A percentile compares a stretch with the other conserved stretches of the same genome.
Conservation (phyloP, 176 grass and related monocot genomes). For the Paspalum vaginatum region DNA sequence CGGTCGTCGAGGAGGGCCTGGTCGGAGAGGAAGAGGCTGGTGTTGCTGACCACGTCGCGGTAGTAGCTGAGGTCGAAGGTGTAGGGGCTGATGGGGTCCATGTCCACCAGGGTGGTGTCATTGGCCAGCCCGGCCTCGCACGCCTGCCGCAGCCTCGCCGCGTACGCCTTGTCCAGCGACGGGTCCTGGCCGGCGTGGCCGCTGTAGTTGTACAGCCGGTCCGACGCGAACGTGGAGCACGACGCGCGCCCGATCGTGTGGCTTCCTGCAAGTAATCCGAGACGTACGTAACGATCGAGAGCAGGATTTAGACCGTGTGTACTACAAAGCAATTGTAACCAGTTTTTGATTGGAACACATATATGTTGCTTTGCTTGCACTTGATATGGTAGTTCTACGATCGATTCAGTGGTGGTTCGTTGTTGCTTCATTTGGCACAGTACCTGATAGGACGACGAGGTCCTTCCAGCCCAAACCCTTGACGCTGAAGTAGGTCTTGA, state of each 20-base stretch:
- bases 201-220: constrained; percentile 67
- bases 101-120: background rate
- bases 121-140: constrained; percentile 34
- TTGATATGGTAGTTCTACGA: background rate
- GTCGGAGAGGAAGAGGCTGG: constrained; percentile 52
- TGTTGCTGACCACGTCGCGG: constrained; percentile 27
- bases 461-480: constrained; percentile 55
- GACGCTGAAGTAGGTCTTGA: constrained; percentile 65
- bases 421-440: too few relatives aligned
- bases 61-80: constrained; percentile 59
- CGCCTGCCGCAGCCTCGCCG: constrained; percentile 26
- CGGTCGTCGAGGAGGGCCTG: constrained; percentile 53
- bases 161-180: constrained; percentile 55
- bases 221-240: constrained; percentile 47
- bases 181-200: constrained; percentile 46
- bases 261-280: constrained; percentile 25
- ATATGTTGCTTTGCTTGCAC: background rate
- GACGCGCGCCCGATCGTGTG: constrained; percentile 52
- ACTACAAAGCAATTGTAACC: too few relatives aligned
- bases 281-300: too few relatives aligned
- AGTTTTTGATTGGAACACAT: background rate
- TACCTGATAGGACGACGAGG: constrained; percentile 54
- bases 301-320: too few relatives aligned
- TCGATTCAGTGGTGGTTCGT: background rate
- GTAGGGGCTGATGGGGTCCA: constrained; percentile 40